Percentiles rank a stretch among this genome's conserved stretches.
Evolutionary conservation across 108 stramenopile genomes (phyloP).

Genomic region (Stephanodiscus minutulus): DNA sequence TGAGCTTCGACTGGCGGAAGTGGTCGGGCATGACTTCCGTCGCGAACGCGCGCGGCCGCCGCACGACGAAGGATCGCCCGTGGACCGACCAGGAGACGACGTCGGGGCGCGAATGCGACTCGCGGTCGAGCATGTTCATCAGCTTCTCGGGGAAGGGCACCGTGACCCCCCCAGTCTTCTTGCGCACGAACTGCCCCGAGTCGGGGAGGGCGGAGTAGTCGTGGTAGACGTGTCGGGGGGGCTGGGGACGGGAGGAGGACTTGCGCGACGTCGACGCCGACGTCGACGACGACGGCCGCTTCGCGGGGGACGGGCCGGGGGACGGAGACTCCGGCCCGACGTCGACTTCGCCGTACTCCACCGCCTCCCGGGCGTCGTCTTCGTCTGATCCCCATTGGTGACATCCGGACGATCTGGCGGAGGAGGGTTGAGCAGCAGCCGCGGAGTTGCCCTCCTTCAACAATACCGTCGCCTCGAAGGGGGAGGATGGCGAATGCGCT

Average conservation of each 20-base stretch:
- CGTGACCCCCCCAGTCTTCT: constrained; percentile 88
- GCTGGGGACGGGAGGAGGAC: constrained; percentile 12
- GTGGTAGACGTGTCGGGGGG: constrained; percentile 60
- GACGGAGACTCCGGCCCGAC: background rate
- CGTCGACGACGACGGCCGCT: constrained; percentile 6
- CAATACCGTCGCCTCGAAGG: background rate
- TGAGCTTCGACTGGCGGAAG: constrained; percentile 88
- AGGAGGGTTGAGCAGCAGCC: background rate
- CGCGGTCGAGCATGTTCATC: constrained; percentile 71
- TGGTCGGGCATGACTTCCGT: constrained; percentile 85
- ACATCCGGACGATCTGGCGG: background rate
- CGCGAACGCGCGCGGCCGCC: constrained; percentile 84
- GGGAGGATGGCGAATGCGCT: background rate
- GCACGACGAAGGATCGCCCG: constrained; percentile 86
- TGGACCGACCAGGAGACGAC: constrained; percentile 78
- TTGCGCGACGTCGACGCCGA: constrained; percentile 6
- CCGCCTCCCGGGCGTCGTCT: background rate
- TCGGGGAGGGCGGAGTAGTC: constrained; percentile 73
- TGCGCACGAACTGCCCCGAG: constrained; percentile 59
- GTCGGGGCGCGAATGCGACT: constrained; percentile 31
- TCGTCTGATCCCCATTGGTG: background rate
- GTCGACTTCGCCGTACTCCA: background rate
- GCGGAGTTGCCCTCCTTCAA: background rate
- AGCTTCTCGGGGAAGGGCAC: constrained; percentile 87
- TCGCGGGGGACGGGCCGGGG: background rate